These are phyloP conservation scores for Trypanosoma caninum DNA, from an alignment of 208 protist genomes.

Conservation along the genomic window DNA sequence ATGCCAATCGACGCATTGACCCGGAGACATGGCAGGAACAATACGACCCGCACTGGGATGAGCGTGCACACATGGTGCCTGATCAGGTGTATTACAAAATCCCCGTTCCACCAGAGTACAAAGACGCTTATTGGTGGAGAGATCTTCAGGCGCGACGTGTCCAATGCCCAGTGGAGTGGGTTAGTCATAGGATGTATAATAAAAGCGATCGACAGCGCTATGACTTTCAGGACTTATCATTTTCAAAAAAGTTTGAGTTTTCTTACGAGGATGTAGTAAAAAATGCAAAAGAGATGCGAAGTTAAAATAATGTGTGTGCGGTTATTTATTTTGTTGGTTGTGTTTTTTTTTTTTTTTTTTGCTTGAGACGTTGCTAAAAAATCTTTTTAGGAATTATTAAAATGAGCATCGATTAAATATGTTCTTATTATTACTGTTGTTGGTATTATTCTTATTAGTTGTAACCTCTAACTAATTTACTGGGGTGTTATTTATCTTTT, in stretches of 20 bases:
- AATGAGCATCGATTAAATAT: too few relatives aligned
- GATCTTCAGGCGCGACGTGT: constrained; percentile 86
- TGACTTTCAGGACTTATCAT: constrained; percentile 88
- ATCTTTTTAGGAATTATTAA: too few relatives aligned
- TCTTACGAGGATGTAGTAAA: constrained; percentile 72
- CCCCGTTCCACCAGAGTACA: constrained; percentile 81
- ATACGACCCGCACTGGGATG: constrained; percentile 77
- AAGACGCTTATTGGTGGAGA: constrained; percentile 92
- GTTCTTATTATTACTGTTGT: constrained; percentile 11
- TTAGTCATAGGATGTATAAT: constrained; percentile 80
- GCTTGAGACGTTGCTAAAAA: too few relatives aligned
- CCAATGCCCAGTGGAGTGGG: constrained; percentile 89
- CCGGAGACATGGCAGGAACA: constrained; percentile 81
- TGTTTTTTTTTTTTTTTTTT: neutral
- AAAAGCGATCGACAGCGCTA: constrained; percentile 60
- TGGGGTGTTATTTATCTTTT: too few relatives aligned
- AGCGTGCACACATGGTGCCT: constrained; percentile 67
- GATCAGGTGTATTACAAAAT: constrained; percentile 82
- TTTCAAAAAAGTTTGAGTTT: constrained; percentile 88
- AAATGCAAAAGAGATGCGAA: constrained; percentile 88
- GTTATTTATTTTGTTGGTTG: neutral
- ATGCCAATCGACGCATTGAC: constrained; percentile 74
- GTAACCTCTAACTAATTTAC: too few relatives aligned
- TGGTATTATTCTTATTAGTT: too few relatives aligned
- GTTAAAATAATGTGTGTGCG: constrained; percentile 22